Evolutionary conservation across 176 grass and related monocot species (phyloP).

Genomic region (Metroxylon sagu): DNA sequence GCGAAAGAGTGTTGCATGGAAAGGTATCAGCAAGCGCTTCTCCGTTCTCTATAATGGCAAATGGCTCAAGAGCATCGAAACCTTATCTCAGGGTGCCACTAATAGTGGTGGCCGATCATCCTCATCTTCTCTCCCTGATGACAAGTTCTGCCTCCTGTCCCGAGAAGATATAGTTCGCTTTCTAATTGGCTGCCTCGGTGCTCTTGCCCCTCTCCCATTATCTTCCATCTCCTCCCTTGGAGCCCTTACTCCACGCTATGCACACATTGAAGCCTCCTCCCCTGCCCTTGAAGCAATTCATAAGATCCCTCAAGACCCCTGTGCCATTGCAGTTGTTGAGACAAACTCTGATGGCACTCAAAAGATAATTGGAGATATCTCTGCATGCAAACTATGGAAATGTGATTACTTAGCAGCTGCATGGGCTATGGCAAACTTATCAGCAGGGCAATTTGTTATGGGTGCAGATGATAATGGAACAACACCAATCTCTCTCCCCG

Average conservation of each 20-base stretch:
- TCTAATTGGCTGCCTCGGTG: slow-evolving; percentile 53
- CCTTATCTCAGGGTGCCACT: background rate
- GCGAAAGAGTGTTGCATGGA: slow-evolving; percentile 29
- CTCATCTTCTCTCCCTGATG: slow-evolving; percentile 10
- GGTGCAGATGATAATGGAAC: slow-evolving; percentile 9
- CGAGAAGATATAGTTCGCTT: slow-evolving; percentile 55
- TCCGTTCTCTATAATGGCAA: slow-evolving; percentile 33
- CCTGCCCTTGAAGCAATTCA: slow-evolving; percentile 22
- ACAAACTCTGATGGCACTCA: slow-evolving; percentile 23
- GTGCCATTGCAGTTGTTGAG: slow-evolving; percentile 34
- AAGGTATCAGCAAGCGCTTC: slow-evolving; percentile 35
- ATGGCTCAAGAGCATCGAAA: slow-evolving; percentile 29
- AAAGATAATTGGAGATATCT: slow-evolving; percentile 43
- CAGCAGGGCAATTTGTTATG: slow-evolving; percentile 28
- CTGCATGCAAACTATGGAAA: slow-evolving; percentile 45
- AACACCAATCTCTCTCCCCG: background rate
- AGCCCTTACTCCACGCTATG: slow-evolving; percentile 27
- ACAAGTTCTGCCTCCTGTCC: slow-evolving; percentile 50
- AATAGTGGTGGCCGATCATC: background rate
- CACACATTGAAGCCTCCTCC: slow-evolving; percentile 36
- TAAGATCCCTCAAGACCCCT: slow-evolving; percentile 22
- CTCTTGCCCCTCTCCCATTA: slow-evolving; percentile 46
- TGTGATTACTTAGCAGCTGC: slow-evolving; percentile 35
- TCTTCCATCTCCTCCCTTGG: slow-evolving; percentile 44
- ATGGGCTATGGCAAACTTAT: slow-evolving; percentile 41